Conservation (phyloP, 495 filamentous ascomycete species). For the Paragyromitra xinjiangensis region DNA sequence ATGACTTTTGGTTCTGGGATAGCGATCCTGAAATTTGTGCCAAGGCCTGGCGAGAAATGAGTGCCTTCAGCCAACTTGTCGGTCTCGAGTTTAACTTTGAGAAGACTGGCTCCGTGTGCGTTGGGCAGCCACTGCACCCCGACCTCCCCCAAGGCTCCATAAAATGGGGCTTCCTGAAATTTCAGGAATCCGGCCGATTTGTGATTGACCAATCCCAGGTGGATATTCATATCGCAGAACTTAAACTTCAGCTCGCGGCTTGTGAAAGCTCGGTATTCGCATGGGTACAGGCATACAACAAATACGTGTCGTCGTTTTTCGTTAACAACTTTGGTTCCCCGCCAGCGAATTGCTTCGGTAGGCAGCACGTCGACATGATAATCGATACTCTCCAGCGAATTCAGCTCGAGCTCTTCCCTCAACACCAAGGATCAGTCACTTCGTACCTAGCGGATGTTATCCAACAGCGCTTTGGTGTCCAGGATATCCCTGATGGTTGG, state of each 20-base stretch:
- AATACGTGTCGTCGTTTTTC: constrained; percentile 71
- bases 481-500: constrained; percentile 71
- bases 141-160: constrained; percentile 67
- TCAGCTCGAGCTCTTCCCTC: constrained; percentile 65
- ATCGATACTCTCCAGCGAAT: constrained; percentile 69
- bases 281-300: constrained; percentile 74
- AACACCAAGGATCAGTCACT: constrained; percentile 64
- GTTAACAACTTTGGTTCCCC: constrained; percentile 72
- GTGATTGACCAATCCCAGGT: constrained; percentile 71
- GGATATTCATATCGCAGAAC: constrained; percentile 69
- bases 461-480: constrained; percentile 64
- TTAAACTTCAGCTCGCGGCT: constrained; percentile 68
- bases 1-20: constrained; percentile 77
- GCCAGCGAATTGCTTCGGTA: constrained; percentile 69
- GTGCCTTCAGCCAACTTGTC: constrained; percentile 65
- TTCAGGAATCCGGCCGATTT: constrained; percentile 68
- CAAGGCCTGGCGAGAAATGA: constrained; percentile 69
- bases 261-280: constrained; percentile 67
- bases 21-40: constrained; percentile 63
- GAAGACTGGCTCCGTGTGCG: constrained; percentile 69
- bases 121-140: constrained; percentile 55
- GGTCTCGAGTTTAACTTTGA: constrained; percentile 67
- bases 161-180: constrained; percentile 71
- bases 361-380: constrained; percentile 70
- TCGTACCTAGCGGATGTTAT: constrained; percentile 68